Evolutionary conservation across 2,329 filamentous ascomycete genomes (phyloP).

Genomic region (Aureobasidium namibiae): DNA sequence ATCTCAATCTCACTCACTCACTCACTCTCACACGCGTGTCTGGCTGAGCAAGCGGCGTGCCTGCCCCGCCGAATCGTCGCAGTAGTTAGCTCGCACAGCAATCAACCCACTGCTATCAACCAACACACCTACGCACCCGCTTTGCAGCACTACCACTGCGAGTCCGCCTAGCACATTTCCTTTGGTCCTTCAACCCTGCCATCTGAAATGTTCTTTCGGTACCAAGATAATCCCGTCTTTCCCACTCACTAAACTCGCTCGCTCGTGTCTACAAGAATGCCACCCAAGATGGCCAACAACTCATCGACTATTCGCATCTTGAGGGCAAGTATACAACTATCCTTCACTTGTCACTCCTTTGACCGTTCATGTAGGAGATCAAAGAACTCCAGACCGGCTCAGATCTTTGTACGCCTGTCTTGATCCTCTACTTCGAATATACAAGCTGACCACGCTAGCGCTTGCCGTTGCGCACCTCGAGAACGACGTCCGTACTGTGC

Average conservation of each 20-base stretch:
- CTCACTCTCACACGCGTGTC: not conserved
- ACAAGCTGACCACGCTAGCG: constrained; percentile 40
- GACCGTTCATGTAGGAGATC: constrained; percentile 57
- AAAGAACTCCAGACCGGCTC: constrained; percentile 73
- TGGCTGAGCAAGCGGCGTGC: not conserved
- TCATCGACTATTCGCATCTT: constrained; percentile 84
- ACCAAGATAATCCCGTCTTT: not conserved
- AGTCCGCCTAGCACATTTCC: not conserved
- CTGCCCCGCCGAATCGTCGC: not conserved
- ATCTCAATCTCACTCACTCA: not conserved
- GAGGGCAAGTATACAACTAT: constrained; percentile 48
- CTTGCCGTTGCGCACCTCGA: constrained; percentile 83
- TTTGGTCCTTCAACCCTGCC: constrained; percentile 1
- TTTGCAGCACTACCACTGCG: not conserved
- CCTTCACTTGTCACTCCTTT: not conserved
- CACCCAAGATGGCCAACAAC: constrained; percentile 62
- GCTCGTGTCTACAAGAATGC: too few relatives aligned
- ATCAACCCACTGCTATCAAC: not conserved
- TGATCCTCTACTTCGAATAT: not conserved
- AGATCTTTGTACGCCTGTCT: constrained; percentile 62
- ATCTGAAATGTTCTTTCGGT: not conserved
- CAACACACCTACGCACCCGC: not conserved
- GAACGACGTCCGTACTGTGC: constrained; percentile 78
- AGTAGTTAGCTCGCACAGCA: not conserved
- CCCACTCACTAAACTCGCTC: not conserved